Base-by-base conservation (phyloP, 2,329 filamentous ascomycete species). In the Zarea fungicola region DNA sequence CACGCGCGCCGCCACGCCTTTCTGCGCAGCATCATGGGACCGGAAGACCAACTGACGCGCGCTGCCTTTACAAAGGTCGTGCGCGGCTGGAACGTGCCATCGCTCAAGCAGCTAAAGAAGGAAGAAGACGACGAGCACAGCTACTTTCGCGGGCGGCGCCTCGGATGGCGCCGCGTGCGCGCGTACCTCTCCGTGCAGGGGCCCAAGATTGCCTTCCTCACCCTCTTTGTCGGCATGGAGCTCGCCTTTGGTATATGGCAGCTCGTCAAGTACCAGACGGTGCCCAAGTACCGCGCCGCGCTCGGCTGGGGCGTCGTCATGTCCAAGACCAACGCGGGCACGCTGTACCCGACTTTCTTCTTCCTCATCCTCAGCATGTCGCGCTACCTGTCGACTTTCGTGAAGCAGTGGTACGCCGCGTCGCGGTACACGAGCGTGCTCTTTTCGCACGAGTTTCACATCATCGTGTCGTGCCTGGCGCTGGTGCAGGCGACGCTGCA, bases 341-440 rank as follows among this genome's bases (percentile, higher is more conserved):
- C 74, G 0, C 56, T 81, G 1, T 81, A 80, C 42, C 76, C 77
- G 16, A 80, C 76, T 1, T 70, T 81, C 49, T 80, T 80, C 62
- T 80, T 81, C 55, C 65, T 81, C 49, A 66, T 81, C 6, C 62
- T 81, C 5, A 78, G 75, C 56, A 81, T 81, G 77, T 78, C 74
- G 13, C 65, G 78, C 23, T 78, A 76, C 62, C 69, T 78, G 18
- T 72, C 77, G 2, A 81, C 77, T 0, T 73, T 71, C 47, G 58
- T 78, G 32, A 68, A 77, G 14, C 63, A 71, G n/a, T 76, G 68
- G 10, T 76, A 76, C 53, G 65, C 69, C 46, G 62, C 80, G 50
- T 77, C 74, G 3, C 68, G 74, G 0, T 76, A 81, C 59, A 66
- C 80, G 60, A 80, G 81, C 53, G 79, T 75, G 75, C 77, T 81